phyloP scores from a whole-genome alignment of 306 rosid genomes.

The Rubus parviflorus region DNA sequence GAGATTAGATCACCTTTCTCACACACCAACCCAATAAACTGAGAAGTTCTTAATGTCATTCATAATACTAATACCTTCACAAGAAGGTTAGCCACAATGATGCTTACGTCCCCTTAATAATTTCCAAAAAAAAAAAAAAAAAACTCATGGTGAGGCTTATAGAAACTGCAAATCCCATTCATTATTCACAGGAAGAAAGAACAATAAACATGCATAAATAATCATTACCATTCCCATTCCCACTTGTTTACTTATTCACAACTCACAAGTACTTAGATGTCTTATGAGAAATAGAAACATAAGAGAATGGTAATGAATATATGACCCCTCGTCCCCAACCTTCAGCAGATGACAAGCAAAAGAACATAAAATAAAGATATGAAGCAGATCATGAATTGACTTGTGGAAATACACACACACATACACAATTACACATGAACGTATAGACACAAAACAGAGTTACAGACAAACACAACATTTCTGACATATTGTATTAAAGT shows the following conservation, averaged over 20 bases:
- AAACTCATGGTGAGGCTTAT: too few species aligned
- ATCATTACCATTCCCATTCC: too few species aligned
- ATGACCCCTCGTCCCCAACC: background rate
- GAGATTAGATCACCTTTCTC: background rate
- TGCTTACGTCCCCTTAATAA: background rate
- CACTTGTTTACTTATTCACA: too few species aligned
- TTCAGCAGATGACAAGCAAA: background rate
- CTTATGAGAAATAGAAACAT: too few species aligned
- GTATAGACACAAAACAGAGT: background rate
- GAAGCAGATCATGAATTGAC: background rate
- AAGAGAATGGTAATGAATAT: too few species aligned
- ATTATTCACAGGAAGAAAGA: too few species aligned
- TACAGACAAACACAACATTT: background rate
- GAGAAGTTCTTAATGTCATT: background rate
- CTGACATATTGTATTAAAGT: too few species aligned
- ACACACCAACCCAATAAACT: background rate
- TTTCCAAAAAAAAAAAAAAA: too few species aligned
- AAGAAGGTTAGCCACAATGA: background rate
- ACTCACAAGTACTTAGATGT: too few species aligned
- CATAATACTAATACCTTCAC: background rate
- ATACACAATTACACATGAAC: background rate
- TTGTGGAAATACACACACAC: background rate
- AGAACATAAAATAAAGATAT: background rate
- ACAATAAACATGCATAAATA: too few species aligned
- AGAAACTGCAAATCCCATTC: too few species aligned